Conservation (phyloP, 352 stramenopile genomes). For the Phytophthora podocarpi region DNA sequence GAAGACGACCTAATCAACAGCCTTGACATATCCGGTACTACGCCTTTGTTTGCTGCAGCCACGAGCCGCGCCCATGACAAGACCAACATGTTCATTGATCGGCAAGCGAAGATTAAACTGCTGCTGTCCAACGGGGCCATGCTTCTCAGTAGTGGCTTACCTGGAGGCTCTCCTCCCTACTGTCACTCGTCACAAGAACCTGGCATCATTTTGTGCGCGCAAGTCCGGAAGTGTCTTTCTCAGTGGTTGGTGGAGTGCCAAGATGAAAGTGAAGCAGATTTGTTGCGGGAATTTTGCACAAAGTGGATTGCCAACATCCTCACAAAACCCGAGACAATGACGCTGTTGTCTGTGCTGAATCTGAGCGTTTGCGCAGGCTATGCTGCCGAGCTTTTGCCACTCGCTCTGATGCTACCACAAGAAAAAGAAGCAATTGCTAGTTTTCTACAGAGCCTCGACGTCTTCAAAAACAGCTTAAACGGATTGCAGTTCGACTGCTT, state of each 20-base stretch:
- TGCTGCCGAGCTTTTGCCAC: constrained; percentile 3
- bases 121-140: constrained; percentile 2
- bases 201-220: background rate
- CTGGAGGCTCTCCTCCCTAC: background rate
- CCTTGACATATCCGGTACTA: background rate
- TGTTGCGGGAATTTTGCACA: constrained; percentile 3
- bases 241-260: constrained; percentile 15
- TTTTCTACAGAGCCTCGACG: constrained; percentile 7
- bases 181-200: background rate
- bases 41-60: constrained; percentile 4
- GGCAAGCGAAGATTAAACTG: constrained; percentile 14
- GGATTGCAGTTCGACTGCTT: constrained; percentile 15
- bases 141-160: constrained; percentile 1
- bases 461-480: constrained; percentile 5
- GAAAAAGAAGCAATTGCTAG: background rate
- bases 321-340: background rate
- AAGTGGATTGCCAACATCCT: constrained; percentile 14
- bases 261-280: background rate
- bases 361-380: constrained; percentile 8
- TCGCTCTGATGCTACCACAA: constrained; percentile 21
- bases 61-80: background rate
- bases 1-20: background rate
- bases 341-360: background rate
- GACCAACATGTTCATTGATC: background rate
- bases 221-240: background rate